Base-by-base conservation (phyloP, 306 rosid species). In the Malus sieversii region DNA sequence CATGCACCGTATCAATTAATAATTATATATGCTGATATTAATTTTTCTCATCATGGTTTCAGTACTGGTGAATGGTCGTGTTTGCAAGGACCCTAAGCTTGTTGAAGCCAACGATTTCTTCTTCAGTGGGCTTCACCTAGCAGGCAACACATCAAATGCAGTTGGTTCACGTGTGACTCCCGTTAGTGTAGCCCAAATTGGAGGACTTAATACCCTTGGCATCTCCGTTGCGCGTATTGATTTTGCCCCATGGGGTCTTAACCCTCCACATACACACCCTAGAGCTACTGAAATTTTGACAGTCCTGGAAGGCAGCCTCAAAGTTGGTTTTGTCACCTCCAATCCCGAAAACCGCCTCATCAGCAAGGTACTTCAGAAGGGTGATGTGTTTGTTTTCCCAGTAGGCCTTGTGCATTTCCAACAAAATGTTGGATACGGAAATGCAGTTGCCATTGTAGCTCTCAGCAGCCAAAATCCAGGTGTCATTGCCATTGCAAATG, bases 391-490 rank as follows among this genome's bases (percentile, higher is more conserved):
- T 30, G 80, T 82, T 13, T 85, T 85, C 69, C 84, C 84, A 0
- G 46, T 72, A 0, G 88, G 84, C 1, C 86, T 82, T 11, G 27
- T 85, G 23, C 86, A 85, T 67, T 85, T 27, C 57, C 88, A 85
- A 30, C 52, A 66, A 4, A 85, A 85, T 51, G 33, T 70, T 4
- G 82, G 66, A 0, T 12, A 62, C 25, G 30, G 44, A 20, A 72
- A 55, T 14, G 82, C 88, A 7, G 32, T 66, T 2, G 86, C 88
- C 38, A 7, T 82, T 42, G 68, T 78, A 58, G 84, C 80, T 59
- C 53, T 85, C 18, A 85, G 73, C 74, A 77, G 84, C 76, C 88
- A 85, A 68, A 85, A 82, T 59, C 84, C 89, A 0, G 86, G 88
- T 4, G 77, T 80, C 19, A 8, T 82, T 51, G 72, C 83, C 14